A percentile compares a stretch with the other conserved stretches of the same genome.
phyloP scores from a whole-genome alignment of 1,139 yeast species.

The Pichia cactophila region DNA sequence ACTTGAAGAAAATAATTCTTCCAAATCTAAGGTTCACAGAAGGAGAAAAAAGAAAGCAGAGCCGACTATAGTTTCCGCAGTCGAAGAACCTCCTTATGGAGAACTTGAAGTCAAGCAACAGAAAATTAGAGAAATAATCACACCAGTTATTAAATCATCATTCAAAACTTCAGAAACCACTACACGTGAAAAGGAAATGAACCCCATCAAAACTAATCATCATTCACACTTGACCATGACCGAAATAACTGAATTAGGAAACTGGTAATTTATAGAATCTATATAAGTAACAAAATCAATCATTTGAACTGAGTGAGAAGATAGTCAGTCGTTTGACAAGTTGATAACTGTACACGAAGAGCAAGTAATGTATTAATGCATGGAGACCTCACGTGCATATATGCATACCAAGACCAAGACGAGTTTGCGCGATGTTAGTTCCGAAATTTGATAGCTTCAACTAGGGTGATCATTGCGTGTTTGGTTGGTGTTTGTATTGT shows the following conservation, averaged over 20 bases:
- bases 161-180: neutral
- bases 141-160: neutral
- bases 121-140: neutral
- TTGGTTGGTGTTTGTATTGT: no score
- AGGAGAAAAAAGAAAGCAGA: no score
- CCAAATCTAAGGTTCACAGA: neutral
- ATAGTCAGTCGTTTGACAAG: no score
- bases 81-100: neutral
- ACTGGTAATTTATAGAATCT: neutral
- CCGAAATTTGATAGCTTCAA: no score
- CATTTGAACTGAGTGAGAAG: no score
- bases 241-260: conserved; percentile 6
- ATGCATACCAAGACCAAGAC: no score
- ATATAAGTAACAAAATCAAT: no score
- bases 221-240: conserved; percentile 5
- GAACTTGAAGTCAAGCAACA: neutral
- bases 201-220: neutral
- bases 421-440: no score
- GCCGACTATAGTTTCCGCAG: neutral
- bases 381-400: no score
- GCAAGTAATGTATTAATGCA: no score
- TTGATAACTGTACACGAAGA: no score
- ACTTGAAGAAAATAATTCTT: neutral
- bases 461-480: no score
- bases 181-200: neutral